These are phyloP conservation scores for Staphylotrichum tortipilum DNA, from an alignment of 495 filamentous ascomycete genomes.

Conservation along the genomic window DNA sequence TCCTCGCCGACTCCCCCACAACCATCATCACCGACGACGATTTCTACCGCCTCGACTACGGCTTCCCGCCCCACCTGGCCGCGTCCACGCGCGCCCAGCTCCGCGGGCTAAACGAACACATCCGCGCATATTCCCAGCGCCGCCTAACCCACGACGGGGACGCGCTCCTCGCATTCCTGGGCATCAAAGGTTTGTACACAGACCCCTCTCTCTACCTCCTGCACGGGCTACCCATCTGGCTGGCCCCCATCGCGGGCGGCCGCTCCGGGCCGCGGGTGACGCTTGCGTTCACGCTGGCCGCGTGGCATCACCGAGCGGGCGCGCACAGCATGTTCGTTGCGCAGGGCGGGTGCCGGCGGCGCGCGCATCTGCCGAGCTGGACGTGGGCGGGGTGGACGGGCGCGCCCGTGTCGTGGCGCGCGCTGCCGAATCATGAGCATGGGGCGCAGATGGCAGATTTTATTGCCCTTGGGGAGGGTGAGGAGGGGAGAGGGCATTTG, in stretches of 20 bases:
- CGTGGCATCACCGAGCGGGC: not conserved
- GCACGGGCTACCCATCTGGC: not conserved
- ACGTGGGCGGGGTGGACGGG: not conserved
- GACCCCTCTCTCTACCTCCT: not conserved
- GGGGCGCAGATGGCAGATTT: not conserved
- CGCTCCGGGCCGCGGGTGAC: not conserved
- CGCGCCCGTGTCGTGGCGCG: not conserved
- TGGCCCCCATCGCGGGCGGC: not conserved
- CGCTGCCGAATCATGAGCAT: not conserved
- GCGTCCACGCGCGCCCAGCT: not conserved
- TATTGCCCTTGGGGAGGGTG: not conserved
- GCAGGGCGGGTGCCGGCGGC: not conserved
- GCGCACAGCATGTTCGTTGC: not conserved
- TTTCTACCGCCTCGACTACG: not conserved
- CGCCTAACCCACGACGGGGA: not conserved
- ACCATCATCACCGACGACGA: not conserved
- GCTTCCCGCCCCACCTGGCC: not conserved
- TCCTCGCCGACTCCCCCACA: not conserved
- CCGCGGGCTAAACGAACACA: not conserved
- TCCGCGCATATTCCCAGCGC: not conserved
- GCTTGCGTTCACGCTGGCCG: not conserved
- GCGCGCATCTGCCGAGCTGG: not conserved
- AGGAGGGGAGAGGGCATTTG: not conserved
- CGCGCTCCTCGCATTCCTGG: not conserved
- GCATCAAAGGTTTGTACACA: not conserved